A percentile compares a stretch with the other conserved stretches of the same genome.
These are phyloP conservation scores for Peniophora sp. DNA, from an alignment of 1,284 basidiomycete species.

Conservation along the genomic window DNA sequence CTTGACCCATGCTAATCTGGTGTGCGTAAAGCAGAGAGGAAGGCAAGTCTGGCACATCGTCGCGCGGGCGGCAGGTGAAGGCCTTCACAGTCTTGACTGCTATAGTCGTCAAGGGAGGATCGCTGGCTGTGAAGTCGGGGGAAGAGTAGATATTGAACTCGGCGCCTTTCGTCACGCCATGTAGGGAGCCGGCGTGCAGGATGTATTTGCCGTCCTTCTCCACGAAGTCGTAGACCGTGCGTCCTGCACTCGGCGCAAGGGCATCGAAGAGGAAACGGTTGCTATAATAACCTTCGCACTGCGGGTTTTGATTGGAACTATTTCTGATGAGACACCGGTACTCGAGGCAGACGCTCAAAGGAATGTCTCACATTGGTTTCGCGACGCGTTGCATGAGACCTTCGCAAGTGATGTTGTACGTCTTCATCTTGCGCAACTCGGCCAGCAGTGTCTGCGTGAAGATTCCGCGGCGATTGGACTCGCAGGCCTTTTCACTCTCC, in stretches of 20 bases:
- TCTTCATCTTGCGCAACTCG: not conserved
- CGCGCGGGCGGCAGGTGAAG: not conserved
- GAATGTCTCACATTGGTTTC: not conserved
- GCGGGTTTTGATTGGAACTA: not conserved
- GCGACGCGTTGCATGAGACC: not conserved
- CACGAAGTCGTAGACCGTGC: slow-evolving; percentile 5
- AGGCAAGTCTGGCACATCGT: not conserved
- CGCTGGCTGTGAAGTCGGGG: not conserved
- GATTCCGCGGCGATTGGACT: not conserved
- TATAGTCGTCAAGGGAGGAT: not conserved
- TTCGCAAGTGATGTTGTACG: not conserved
- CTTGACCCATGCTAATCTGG: not conserved
- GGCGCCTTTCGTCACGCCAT: slow-evolving; percentile 11
- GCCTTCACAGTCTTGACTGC: not conserved
- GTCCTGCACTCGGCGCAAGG: slow-evolving; percentile 6
- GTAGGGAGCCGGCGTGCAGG: slow-evolving; percentile 12
- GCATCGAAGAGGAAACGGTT: slow-evolving; percentile 13
- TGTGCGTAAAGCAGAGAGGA: not conserved
- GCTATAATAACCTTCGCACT: slow-evolving; percentile 3
- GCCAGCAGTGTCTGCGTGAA: not conserved
- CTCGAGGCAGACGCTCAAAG: no score
- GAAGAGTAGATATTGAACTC: slow-evolving; percentile 6
- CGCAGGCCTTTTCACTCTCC: not conserved
- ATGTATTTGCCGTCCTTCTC: slow-evolving; percentile 2
- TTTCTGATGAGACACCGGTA: no score